phyloP scores from a whole-genome alignment of 2,329 filamentous ascomycete species.

The Aaosphaeria pasadenensis region DNA sequence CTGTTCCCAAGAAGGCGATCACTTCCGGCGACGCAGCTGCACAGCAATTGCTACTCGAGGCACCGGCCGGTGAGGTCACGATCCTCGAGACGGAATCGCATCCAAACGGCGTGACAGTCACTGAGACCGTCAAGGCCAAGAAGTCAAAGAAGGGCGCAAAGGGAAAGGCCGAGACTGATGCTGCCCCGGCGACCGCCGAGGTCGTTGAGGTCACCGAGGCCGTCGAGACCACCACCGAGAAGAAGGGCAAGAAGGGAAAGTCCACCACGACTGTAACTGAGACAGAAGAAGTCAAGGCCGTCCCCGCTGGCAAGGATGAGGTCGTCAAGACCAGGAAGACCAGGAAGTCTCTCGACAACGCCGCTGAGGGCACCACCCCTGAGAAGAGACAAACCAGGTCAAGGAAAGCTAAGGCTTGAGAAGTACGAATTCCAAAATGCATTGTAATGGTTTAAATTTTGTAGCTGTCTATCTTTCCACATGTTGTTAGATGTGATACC shows the following conservation, averaged over 20 bases:
- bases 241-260: conserved; percentile 5
- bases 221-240: conserved; percentile 1
- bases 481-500: too few species aligned
- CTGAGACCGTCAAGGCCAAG: conserved; percentile 14
- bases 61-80: conserved; percentile 21
- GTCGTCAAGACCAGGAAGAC: conserved; percentile 3
- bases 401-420: conserved; percentile 2
- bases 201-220: conserved; percentile 1
- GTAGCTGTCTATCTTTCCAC: too few species aligned
- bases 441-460: too few species aligned
- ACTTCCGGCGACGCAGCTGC: conserved; percentile 21
- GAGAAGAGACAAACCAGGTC: not conserved
- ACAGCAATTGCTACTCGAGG: conserved; percentile 23
- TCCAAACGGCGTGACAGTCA: conserved; percentile 11
- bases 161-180: conserved; percentile 6
- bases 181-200: not conserved
- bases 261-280: conserved; percentile 11
- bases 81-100: conserved; percentile 35
- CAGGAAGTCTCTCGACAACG: conserved; percentile 3
- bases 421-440: too few species aligned
- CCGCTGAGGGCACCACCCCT: not conserved
- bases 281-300: conserved; percentile 23
- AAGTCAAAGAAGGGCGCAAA: conserved; percentile 30
- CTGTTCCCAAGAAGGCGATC: conserved; percentile 26
- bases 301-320: conserved; percentile 3